Base-by-base conservation (phyloP, 495 filamentous ascomycete species). In the Annulohypoxylon nitens region DNA sequence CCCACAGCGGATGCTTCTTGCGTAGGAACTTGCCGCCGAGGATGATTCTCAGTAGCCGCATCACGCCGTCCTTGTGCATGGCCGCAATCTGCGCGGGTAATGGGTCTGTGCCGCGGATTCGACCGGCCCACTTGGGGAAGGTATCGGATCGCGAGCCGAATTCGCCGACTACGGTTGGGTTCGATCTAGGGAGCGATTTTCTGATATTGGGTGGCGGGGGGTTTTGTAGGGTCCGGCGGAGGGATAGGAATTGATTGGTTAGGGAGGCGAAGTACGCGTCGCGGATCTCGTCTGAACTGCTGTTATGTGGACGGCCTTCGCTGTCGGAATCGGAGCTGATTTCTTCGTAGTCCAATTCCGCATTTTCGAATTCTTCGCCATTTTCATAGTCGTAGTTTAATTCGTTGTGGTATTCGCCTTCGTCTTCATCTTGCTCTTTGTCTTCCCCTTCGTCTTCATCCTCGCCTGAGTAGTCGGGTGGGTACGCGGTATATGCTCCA, bases 401-500 rank as follows among this genome's bases (percentile, higher is more conserved):
- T 12, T 63, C 68, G 11, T 70, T 67, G 3, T 69, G 59, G n/a
- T 67, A 53, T 55, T 71, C 55, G 9, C 67, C 63, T 26, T 61
- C 50, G 6, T 61, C 55, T 9, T 61, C 54, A 9, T 77, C 62
- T 14, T 70, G 60, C 0, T 72, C 70, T 9, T 74, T 55, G 16
- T 71, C 74, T 10, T 76, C 55, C n/a, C 67, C 63, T 26, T 61
- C 50, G 6, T 61, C 55, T 9, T 61, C 54, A 9, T 77, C 74
- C 8, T 76, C 59, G 16, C 69, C 73, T n/a, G 73, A 74, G 11
- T 71, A 75, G 26, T 76, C 69, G 3, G 78, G 75, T 1, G 86
- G 86, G 2, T 79, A 81, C 11, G 88, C 90, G 10, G 86, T 86
- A 68, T 91, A 94, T n/a, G 91, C 90, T 39, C 92, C 92, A 75